Evolutionary conservation across 345 rosid species (phyloP), one percentile per base, ranked within the genome.

Genomic region (Lumnitzera racemosa): DNA sequence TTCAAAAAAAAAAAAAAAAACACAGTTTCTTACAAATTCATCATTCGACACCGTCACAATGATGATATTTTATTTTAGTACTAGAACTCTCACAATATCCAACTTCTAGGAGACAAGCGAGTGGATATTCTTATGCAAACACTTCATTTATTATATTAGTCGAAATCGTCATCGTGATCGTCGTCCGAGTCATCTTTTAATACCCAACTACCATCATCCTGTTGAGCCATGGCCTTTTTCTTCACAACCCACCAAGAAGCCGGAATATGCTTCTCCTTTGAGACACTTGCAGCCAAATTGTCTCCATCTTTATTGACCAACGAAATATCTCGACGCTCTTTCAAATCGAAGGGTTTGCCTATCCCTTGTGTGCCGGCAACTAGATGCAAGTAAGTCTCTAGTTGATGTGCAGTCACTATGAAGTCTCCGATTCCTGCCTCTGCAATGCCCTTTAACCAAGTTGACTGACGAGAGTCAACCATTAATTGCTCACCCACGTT

Each of bases 331-430:
- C 88, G 76, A 61, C 69, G 50, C 27, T 72, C 72, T 29, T 77
- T 78, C 60, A 91, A 58, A 8, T 65, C 67, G 56, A 91, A 91
- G 3, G 68, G 64, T 12, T 76, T 78, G 55, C 55, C 41, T n/a
- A 68, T 61, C 17, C 96, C 94, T 60, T 81, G 86, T 5, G 86
- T 79, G 4, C 89, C 94, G 0, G 89, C 94, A n/a, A 86, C 80
- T n/a, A 95, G 83, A 51, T 88, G 97, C 56, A 88, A 61, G 60
- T 68, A 81, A 15, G 24, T 64, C 67, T 90, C 96, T 65, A 90
- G 49, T 43, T 76, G 79, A 61, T 88, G 97, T 70, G 74, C 78
- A 12, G 48, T 20, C 20, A 20, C 20, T 20, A 20, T 20, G 20
- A 20, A 20, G 20, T 20, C 20, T 20, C 20, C 20, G 20, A 20